Conservation (phyloP, 495 filamentous ascomycete genomes). For the Tuber aestivum region DNA sequence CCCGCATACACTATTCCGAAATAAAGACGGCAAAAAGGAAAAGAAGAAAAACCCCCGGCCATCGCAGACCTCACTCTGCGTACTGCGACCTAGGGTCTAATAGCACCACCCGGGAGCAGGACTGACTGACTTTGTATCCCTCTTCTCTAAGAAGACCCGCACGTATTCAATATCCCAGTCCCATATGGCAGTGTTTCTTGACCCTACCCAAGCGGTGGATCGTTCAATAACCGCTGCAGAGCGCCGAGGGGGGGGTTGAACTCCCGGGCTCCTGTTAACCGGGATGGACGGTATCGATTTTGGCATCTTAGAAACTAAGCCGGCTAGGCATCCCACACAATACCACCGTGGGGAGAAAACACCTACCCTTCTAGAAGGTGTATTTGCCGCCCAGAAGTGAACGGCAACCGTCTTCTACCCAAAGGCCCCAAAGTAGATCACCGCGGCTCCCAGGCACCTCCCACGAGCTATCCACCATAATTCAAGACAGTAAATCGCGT, state of each 20-base stretch:
- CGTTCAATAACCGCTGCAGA: background rate
- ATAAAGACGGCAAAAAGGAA: background rate
- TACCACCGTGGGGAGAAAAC: background rate
- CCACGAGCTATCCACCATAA: background rate
- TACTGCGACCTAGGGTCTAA: background rate
- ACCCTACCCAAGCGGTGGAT: background rate
- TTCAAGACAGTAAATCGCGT: background rate
- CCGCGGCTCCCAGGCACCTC: too few species aligned
- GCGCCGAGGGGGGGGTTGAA: background rate
- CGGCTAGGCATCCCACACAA: background rate
- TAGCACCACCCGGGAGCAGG: background rate
- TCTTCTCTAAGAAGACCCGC: background rate
- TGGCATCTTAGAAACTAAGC: background rate
- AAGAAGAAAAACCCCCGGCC: background rate
- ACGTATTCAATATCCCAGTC: background rate
- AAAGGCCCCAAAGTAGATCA: background rate
- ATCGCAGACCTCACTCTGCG: background rate
- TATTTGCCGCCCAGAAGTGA: background rate
- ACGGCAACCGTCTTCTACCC: background rate
- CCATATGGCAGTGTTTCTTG: background rate
- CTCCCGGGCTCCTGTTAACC: background rate
- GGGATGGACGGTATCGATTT: background rate
- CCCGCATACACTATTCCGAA: background rate
- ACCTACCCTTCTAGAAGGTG: background rate
- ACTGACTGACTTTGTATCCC: background rate